Evolutionary conservation across 306 rosid species (phyloP).

Genomic region (Acmispon strigosus): DNA sequence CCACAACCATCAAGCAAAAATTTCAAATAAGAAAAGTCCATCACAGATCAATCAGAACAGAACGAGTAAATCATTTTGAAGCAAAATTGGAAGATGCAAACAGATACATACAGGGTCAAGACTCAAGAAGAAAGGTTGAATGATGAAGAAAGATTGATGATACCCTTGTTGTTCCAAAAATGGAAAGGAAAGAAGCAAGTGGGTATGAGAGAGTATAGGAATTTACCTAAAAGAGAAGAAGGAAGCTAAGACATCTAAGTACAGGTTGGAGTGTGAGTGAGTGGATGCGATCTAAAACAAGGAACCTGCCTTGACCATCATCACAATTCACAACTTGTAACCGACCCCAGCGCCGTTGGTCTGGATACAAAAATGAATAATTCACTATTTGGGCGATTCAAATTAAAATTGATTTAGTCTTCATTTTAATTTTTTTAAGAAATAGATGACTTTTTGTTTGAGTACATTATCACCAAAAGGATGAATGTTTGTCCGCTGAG

Average conservation of each 20-base stretch:
- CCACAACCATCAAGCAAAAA: background rate
- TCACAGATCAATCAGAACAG: slow-evolving; percentile 9
- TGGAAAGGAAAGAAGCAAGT: background rate
- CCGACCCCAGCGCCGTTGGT: no score
- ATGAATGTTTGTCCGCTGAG: no score
- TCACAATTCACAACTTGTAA: no score
- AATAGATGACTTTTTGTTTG: no score
- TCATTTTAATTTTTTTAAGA: no score
- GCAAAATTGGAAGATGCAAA: slow-evolving; percentile 4
- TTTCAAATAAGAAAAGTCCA: background rate
- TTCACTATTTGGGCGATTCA: no score
- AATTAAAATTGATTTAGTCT: no score
- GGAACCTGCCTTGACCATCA: background rate
- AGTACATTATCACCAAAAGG: no score
- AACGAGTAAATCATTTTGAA: background rate
- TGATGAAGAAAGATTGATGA: background rate
- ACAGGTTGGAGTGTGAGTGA: background rate
- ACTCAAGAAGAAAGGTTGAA: background rate
- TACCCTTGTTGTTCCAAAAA: background rate
- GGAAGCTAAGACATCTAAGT: background rate
- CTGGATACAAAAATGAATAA: no score
- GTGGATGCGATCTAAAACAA: slow-evolving; percentile 10
- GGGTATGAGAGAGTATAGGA: background rate
- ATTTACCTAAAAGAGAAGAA: slow-evolving; percentile 23
- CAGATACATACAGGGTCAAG: background rate